Base-by-base conservation (phyloP, 345 rosid genomes). In the Camelina laxa region DNA sequence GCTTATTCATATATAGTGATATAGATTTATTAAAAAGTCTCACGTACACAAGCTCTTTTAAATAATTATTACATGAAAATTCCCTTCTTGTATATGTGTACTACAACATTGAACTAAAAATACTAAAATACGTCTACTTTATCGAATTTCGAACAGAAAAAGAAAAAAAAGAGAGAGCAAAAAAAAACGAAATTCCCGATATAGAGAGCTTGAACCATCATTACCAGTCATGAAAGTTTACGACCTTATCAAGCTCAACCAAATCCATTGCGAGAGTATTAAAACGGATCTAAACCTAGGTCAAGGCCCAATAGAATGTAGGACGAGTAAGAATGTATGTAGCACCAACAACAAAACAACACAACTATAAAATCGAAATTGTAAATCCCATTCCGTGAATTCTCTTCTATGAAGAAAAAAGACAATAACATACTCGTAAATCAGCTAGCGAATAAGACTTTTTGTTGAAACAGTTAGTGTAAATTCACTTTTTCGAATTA, bases 21-120 rank as follows among this genome's bases (percentile, higher is more conserved):
- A 27, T 27, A 39, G 20, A 42, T 42, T 48, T 20, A 22, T 66
- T n/a, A 67, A 67, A 53, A 44, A 67, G 67, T 59, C 69, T 59
- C 36, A 51, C 36, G 62, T 41, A 60, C 69, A 75, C 74, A 69
- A 67, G 69, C 48, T 38, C 45, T 13, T 42, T 24, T 21, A 60
- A 50, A 67, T 51, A 19, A 30, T 67, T 60, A 30, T 67, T 60
- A 60, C 49, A 56, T 65, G 65, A 54, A 72, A 9, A 1, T 27
- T 31, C 2, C 49, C 30, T 16, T 42, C 20, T 13, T 27, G 41
- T 31, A 31, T n/a, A 31, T 20, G 49, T 60, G 30, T 27, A 60
- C 17, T 36, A 60, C 6, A 20, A 36, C 65, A 38, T 60, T 36
- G 22, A 21, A 17, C 19, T 59, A 27, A 27, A 27, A 27, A 27